A percentile compares a stretch with the other conserved stretches of the same genome.
Evolutionary conservation across 192 early-diverging fungal species (phyloP).

Genomic region (Coemansia reversa): DNA sequence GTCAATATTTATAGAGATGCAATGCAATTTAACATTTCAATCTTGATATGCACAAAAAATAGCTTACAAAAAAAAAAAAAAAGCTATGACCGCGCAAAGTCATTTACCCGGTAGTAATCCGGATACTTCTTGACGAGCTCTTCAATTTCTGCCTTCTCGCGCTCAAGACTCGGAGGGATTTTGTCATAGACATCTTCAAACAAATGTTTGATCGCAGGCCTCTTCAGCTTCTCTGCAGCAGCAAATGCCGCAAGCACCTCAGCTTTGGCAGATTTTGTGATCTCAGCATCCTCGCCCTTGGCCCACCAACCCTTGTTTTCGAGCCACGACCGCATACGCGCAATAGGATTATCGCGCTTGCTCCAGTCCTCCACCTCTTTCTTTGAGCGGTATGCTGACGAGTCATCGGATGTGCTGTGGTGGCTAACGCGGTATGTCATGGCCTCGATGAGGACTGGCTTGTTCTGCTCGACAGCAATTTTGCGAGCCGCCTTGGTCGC

Average conservation of each 20-base stretch:
- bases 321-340: conserved; percentile 88
- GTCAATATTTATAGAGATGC: background rate
- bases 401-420: conserved; percentile 98
- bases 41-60: background rate
- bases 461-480: conserved; percentile 76
- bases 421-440: conserved; percentile 98
- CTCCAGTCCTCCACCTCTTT: conserved; percentile 90
- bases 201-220: conserved; percentile 77
- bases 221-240: conserved; percentile 82
- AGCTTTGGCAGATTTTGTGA: conserved; percentile 61
- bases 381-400: conserved; percentile 89
- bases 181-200: conserved; percentile 96
- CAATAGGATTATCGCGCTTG: conserved; percentile 83
- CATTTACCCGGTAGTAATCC: conserved; percentile 69
- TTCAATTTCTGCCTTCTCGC: conserved; percentile 79
- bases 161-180: conserved; percentile 70
- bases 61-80: background rate
- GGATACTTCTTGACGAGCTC: conserved; percentile 81
- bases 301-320: conserved; percentile 84
- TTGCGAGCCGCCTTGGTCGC: conserved; percentile 81
- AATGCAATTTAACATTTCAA: background rate
- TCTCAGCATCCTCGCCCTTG: conserved; percentile 64
- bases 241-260: conserved; percentile 80
- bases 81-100: conserved; percentile 28
- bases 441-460: conserved; percentile 93